phyloP scores from a whole-genome alignment of 768 basidiomycete species.

The Mycena venus region DNA sequence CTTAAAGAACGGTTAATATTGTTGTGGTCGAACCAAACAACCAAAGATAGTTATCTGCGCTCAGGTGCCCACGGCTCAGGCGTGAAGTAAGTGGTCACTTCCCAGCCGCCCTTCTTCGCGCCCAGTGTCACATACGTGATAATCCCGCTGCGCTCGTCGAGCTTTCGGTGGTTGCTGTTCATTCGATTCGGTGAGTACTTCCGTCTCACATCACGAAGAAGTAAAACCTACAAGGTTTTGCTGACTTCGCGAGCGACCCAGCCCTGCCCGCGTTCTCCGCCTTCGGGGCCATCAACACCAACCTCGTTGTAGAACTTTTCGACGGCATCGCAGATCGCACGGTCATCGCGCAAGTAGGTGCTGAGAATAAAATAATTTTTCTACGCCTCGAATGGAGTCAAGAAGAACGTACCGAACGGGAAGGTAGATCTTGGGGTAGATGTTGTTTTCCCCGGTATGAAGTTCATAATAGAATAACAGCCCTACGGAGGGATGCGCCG shows the following conservation, averaged over 20 bases:
- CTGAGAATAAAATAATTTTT: conserved; percentile 26
- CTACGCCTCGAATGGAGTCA: no score
- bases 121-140: conserved; percentile 50
- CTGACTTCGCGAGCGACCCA: conserved; percentile 47
- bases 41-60: conserved; percentile 3
- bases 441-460: conserved; percentile 39
- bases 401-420: conserved; percentile 46
- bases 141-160: conserved; percentile 40
- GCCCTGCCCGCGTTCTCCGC: conserved; percentile 20
- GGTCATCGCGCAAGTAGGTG: conserved; percentile 45
- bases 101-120: conserved; percentile 46
- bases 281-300: conserved; percentile 25
- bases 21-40: no score
- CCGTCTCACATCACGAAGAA: background rate
- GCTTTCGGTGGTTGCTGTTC: conserved; percentile 41
- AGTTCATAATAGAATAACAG: conserved; percentile 48
- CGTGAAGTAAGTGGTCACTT: conserved; percentile 50
- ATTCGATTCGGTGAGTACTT: background rate
- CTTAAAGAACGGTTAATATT: no score
- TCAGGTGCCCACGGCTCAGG: conserved; percentile 44
- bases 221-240: conserved; percentile 41
- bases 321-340: conserved; percentile 40
- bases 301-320: conserved; percentile 42
- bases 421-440: conserved; percentile 48
- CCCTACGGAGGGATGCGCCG: conserved; percentile 41